Evolutionary conservation across 2,329 filamentous ascomycete genomes (phyloP), one percentile per base, ranked within the genome.

Genomic region (Colletotrichum orchidophilum): DNA sequence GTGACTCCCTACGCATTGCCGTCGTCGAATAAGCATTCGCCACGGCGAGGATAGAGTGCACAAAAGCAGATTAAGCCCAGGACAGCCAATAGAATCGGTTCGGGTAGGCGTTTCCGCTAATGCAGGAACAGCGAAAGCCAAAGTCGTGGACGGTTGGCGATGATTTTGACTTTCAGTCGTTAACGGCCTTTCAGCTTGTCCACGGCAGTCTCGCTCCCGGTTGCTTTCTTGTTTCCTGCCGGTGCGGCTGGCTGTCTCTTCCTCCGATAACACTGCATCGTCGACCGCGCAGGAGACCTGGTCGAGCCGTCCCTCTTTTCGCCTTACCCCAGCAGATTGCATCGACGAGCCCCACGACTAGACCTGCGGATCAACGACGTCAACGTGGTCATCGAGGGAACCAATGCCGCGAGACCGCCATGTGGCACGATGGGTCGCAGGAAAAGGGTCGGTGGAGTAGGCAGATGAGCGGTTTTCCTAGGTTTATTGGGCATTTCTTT

Each of bases 51-150:
- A 55, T 39, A 69, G 69, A 26, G 58, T 57, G 52, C 31, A 50
- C 13, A 12, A 57, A 63, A 52, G 57, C 67, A 70, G 63, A 27
- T 26, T 27, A 57, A 7, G n/a, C 39, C 18, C 35, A 46, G 11
- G 33, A n/a, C 24, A 53, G 31, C 63, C 63, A 62, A 71, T 66
- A 42, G 57, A 13, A 58, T 13, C 39, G 31, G 46, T n/a, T 6
- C 35, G 69, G 64, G 65, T 54, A 24, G 52, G 63, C 63, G 65
- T 50, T 70, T 68, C 53, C 58, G 64, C 69, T 69, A 60, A 69
- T 69, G 69, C 65, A 71, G 65, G 69, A 69, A 71, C 69, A 68
- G 53, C 64, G 57, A 71, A 63, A 57, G 27, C 42, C 57, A 58
- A 60, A 59, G 59, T 63, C 27, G 59, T 46, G 31, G 24, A 18